Base-by-base conservation (phyloP, 1,139 yeast genomes). In the Hansenula sp. region DNA sequence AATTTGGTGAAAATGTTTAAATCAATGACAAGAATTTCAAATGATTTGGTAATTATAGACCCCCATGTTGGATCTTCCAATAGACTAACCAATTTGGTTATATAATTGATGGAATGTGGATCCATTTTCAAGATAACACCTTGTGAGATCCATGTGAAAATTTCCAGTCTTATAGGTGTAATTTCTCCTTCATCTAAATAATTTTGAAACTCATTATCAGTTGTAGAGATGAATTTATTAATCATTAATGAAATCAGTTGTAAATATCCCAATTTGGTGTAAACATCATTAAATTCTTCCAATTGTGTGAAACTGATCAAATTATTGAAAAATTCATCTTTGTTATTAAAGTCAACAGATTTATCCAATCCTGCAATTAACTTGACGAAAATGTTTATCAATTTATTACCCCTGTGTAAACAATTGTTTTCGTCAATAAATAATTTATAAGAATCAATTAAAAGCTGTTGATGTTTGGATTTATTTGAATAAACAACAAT, bases 1-100 rank as follows among this genome's bases (percentile, higher is more conserved):
- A 73, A 71, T 54, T 77, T 80, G 41, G 72, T 66, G 51, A 84
- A 77, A 4, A 84, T 67, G 13, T 78, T 75, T 42, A 85, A 73
- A 54, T 88, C 94, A 27, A 79, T 70, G 30, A 86, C 77, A 17
- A 89, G 60, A 3, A 89, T 71, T 34, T 81, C 86, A 46, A 88
- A 74, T 3, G 82, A 70, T 48, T 71, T 75, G 1, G 89, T 73
- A 0, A 70, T 68, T 1, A 47, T 16, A 2, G 36, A 9, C 17
- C 79, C 74, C 10, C 57, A 36, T 3, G 46, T 43, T 5, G 57
- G 45, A 34, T 67, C 63, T 1, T 63, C 55, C 11, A 80, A 56
- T 18, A 75, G 51, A 0, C 47, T 51, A 24, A 76, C 52, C n/a
- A 76, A 55, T 48, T 55, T 57, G 36, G 62, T 59, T 51, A 74